Evolutionary conservation across 164 flowering plant species (phyloP).

Genomic region (Chimonanthus praecox): DNA sequence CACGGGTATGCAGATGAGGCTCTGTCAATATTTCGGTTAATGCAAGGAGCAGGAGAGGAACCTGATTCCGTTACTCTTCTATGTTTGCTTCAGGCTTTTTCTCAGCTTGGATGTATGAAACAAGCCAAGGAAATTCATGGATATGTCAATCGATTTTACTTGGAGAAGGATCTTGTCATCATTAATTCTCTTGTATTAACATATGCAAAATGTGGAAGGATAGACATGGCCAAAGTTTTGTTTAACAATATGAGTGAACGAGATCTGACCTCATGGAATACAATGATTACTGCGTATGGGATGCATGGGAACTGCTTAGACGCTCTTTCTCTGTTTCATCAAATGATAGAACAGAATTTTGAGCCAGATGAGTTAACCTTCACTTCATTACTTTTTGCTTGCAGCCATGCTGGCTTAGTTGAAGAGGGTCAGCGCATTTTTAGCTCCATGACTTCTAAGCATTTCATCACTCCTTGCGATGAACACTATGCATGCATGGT

Average conservation of each 20-base stretch:
- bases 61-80: constrained; percentile 36
- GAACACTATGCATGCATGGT: constrained; percentile 66
- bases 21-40: constrained; percentile 28
- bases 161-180: constrained; percentile 25
- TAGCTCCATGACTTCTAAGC: constrained; percentile 33
- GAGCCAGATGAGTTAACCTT: constrained; percentile 40
- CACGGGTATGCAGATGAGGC: constrained; percentile 39
- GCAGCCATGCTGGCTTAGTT: constrained; percentile 60
- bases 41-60: constrained; percentile 27
- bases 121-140: constrained; percentile 43
- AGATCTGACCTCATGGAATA: constrained; percentile 36
- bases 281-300: constrained; percentile 44
- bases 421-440: constrained; percentile 47
- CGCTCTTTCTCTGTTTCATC: constrained; percentile 29
- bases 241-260: constrained; percentile 23
- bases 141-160: constrained; percentile 22
- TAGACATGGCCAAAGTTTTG: constrained; percentile 25
- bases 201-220: constrained; percentile 50
- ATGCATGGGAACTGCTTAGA: constrained; percentile 38
- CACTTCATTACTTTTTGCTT: constrained; percentile 44
- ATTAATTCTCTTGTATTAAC: constrained; percentile 42
- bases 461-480: constrained; percentile 28
- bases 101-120: constrained; percentile 34
- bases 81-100: constrained; percentile 42
- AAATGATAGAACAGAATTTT: constrained; percentile 29